phyloP scores from a whole-genome alignment of 495 filamentous ascomycete genomes.

The Aspergillus ellipticus region DNA sequence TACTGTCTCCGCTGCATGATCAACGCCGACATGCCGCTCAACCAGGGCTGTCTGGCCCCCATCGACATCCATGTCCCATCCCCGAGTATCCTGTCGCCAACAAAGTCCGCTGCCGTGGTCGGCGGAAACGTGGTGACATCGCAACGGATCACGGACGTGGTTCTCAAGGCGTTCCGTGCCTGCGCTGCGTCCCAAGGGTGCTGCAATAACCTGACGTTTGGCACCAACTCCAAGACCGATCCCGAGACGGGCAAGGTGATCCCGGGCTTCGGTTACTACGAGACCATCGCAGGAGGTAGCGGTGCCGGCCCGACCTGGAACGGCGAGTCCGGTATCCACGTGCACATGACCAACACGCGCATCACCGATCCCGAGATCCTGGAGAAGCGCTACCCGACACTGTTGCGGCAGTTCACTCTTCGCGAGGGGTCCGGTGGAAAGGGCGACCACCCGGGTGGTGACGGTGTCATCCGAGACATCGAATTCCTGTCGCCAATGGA shows the following conservation, averaged over 20 bases:
- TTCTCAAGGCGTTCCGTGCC: slow-evolving; percentile 79
- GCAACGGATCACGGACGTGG: slow-evolving; percentile 87
- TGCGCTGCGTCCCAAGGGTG: slow-evolving; percentile 84
- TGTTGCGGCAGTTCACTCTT: slow-evolving; percentile 70
- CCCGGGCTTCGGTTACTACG: slow-evolving; percentile 83
- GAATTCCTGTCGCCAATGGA: slow-evolving; percentile 56
- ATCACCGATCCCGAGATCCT: slow-evolving; percentile 92
- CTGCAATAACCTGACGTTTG: slow-evolving; percentile 68
- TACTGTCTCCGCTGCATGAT: slow-evolving; percentile 90
- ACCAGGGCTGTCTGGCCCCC: slow-evolving; percentile 88
- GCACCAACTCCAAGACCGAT: slow-evolving; percentile 33
- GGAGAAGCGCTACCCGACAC: slow-evolving; percentile 81
- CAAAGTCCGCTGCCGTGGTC: slow-evolving; percentile 74
- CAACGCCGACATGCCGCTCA: slow-evolving; percentile 85
- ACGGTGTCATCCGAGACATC: slow-evolving; percentile 35
- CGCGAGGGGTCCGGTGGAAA: slow-evolving; percentile 60
- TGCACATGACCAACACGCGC: slow-evolving; percentile 93
- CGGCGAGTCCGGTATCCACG: slow-evolving; percentile 82
- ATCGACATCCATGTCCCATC: slow-evolving; percentile 78
- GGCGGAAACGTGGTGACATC: slow-evolving; percentile 91
- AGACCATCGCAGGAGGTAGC: slow-evolving; percentile 85
- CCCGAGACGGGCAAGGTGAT: slow-evolving; percentile 20
- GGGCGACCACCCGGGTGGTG: slow-evolving; percentile 35
- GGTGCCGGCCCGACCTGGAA: slow-evolving; percentile 82
- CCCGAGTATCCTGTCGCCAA: slow-evolving; percentile 74